Conservation (phyloP, 306 rosid species). For the Citrullus colocynthis region DNA sequence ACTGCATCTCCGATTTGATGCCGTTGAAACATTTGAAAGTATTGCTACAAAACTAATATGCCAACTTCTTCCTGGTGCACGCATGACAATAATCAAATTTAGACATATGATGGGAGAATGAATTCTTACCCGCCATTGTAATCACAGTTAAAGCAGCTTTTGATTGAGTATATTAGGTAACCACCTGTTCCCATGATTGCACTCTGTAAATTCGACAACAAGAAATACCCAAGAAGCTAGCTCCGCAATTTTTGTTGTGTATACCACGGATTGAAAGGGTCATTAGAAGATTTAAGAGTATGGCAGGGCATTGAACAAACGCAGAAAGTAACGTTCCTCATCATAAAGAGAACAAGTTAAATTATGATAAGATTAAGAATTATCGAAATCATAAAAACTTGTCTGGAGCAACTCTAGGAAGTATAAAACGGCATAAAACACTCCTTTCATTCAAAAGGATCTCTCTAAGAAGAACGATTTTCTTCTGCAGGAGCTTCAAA, state of each 20-base stretch:
- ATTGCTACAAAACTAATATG: too few relatives aligned
- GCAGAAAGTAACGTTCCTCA: neutral
- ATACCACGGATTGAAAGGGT: neutral
- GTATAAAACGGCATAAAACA: neutral
- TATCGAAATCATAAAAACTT: neutral
- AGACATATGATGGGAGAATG: too few relatives aligned
- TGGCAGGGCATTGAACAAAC: neutral
- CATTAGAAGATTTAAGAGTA: neutral
- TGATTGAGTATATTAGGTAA: too few relatives aligned
- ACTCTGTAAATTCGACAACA: too few relatives aligned
- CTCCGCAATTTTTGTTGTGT: neutral
- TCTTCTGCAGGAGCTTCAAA: conserved; percentile 83
- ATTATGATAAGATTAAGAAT: conserved; percentile 9
- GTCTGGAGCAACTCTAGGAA: neutral
- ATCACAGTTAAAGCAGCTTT: too few relatives aligned
- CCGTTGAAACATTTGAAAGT: too few relatives aligned
- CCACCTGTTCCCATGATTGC: neutral
- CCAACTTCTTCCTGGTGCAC: too few relatives aligned
- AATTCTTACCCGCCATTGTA: too few relatives aligned
- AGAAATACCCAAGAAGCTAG: neutral
- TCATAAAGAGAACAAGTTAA: conserved; percentile 5
- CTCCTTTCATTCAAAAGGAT: neutral
- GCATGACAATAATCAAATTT: too few relatives aligned
- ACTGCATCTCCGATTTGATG: too few relatives aligned
- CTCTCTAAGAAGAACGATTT: conserved; percentile 24